Evolutionary conservation across 345 rosid genomes (phyloP).

Genomic region (Hibiscus tridactylites): DNA sequence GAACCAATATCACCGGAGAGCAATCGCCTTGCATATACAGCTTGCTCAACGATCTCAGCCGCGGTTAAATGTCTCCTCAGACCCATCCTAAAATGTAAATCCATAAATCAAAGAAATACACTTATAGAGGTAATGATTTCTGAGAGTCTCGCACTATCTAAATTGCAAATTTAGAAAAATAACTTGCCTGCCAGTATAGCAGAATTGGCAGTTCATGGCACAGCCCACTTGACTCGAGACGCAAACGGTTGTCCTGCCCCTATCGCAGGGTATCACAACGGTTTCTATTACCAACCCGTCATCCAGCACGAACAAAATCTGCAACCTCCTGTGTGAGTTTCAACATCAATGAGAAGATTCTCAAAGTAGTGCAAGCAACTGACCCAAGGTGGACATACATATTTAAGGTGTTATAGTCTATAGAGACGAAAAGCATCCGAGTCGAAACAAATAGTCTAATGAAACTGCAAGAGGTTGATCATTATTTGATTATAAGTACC

Average conservation of each 20-base stretch:
- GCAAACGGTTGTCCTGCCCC: constrained; percentile 83
- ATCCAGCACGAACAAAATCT: constrained; percentile 77
- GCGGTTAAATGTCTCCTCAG: constrained; percentile 72
- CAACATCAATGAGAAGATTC: constrained; percentile 57
- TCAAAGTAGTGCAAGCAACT: constrained; percentile 13
- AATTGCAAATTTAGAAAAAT: not conserved
- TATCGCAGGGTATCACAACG: constrained; percentile 77
- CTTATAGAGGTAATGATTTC: not conserved
- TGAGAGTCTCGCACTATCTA: not conserved
- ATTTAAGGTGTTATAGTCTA: not conserved
- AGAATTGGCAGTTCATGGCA: constrained; percentile 96
- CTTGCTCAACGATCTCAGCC: constrained; percentile 91
- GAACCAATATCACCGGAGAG: constrained; percentile 57
- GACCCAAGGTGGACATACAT: not conserved
- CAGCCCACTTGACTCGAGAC: constrained; percentile 95
- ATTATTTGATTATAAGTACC: constrained; percentile 34
- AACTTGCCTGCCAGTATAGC: constrained; percentile 76
- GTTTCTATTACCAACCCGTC: constrained; percentile 80
- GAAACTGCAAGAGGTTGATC: not conserved
- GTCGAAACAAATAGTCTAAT: not conserved
- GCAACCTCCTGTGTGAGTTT: constrained; percentile 77
- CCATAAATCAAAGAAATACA: not conserved
- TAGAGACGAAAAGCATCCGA: not conserved
- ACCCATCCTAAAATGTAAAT: constrained; percentile 60
- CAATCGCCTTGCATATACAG: constrained; percentile 60